Evolutionary conservation across 176 grass and related monocot genomes (phyloP).

Genomic region (Neostapfia colusana): DNA sequence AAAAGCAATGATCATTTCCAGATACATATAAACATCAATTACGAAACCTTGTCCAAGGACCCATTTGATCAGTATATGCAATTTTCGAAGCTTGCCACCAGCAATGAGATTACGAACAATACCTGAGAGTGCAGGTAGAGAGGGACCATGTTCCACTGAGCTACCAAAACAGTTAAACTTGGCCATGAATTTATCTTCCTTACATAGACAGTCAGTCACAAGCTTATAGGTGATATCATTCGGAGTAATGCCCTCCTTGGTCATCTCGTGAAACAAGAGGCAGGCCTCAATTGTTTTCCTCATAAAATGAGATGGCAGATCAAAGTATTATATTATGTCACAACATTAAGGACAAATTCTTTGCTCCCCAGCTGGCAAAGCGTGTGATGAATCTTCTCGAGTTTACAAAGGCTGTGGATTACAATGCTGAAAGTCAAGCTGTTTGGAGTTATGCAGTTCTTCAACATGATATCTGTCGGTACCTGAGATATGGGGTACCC

Average conservation of each 20-base stretch:
- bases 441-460: constrained; percentile 73
- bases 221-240: constrained; percentile 57
- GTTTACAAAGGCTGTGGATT: constrained; percentile 70
- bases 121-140: constrained; percentile 37
- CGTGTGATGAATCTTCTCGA: constrained; percentile 47
- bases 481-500: too few species aligned
- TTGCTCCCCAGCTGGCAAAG: constrained; percentile 46
- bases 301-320: constrained; percentile 53
- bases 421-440: constrained; percentile 83
- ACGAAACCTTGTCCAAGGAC: constrained; percentile 53
- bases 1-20: constrained; percentile 59
- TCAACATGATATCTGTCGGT: too few species aligned
- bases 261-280: constrained; percentile 59
- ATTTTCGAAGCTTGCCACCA: constrained; percentile 56
- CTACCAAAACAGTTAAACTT: constrained; percentile 60
- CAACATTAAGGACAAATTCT: constrained; percentile 60
- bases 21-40: constrained; percentile 62
- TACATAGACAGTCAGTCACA: constrained; percentile 68
- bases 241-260: constrained; percentile 47
- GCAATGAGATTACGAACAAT: constrained; percentile 58
- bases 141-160: constrained; percentile 56
- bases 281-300: constrained; percentile 51
- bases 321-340: constrained; percentile 73
- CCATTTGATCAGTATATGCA: constrained; percentile 52
- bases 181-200: constrained; percentile 50